phyloP scores from a whole-genome alignment of 2,329 filamentous ascomycete species.

The Ascochyta viciae-villosae region DNA sequence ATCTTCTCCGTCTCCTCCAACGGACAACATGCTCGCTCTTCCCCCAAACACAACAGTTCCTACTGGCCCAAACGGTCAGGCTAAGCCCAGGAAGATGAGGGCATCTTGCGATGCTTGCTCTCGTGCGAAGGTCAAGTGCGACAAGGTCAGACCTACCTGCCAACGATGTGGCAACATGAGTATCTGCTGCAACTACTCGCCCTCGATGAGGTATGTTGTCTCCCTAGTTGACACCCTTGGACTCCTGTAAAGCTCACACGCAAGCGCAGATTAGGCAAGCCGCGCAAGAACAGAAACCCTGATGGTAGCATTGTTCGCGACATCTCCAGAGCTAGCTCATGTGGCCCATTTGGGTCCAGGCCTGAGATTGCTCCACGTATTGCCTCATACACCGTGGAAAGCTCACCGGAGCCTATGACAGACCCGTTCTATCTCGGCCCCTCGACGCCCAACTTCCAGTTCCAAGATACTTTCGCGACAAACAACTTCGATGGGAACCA shows the following conservation, averaged over 20 bases:
- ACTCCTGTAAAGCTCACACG: slow-evolving; percentile 23
- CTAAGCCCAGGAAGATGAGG: slow-evolving; percentile 47
- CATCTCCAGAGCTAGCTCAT: slow-evolving; percentile 43
- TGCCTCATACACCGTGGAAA: slow-evolving; percentile 38
- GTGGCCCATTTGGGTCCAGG: slow-evolving; percentile 36
- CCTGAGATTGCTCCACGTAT: slow-evolving; percentile 44
- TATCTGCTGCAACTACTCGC: slow-evolving; percentile 50
- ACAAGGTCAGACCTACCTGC: slow-evolving; percentile 47
- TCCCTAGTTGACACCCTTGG: not conserved
- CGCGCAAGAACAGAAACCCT: slow-evolving; percentile 47
- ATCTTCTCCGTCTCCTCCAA: slow-evolving; percentile 32
- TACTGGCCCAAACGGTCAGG: slow-evolving; percentile 30
- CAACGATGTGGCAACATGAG: slow-evolving; percentile 48
- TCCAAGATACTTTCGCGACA: slow-evolving; percentile 42
- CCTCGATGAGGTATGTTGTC: slow-evolving; percentile 46
- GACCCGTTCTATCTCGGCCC: slow-evolving; percentile 47
- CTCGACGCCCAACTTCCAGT: slow-evolving; percentile 45
- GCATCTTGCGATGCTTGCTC: slow-evolving; percentile 50
- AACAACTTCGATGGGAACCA: slow-evolving; percentile 40
- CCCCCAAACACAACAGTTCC: slow-evolving; percentile 30
- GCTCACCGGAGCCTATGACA: slow-evolving; percentile 44
- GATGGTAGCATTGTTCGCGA: slow-evolving; percentile 46
- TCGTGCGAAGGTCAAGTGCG: slow-evolving; percentile 49
- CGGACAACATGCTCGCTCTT: slow-evolving; percentile 32
- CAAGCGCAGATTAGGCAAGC: slow-evolving; percentile 41